phyloP scores from a whole-genome alignment of 495 filamentous ascomycete genomes.

The Stereocaulon alpinum region DNA sequence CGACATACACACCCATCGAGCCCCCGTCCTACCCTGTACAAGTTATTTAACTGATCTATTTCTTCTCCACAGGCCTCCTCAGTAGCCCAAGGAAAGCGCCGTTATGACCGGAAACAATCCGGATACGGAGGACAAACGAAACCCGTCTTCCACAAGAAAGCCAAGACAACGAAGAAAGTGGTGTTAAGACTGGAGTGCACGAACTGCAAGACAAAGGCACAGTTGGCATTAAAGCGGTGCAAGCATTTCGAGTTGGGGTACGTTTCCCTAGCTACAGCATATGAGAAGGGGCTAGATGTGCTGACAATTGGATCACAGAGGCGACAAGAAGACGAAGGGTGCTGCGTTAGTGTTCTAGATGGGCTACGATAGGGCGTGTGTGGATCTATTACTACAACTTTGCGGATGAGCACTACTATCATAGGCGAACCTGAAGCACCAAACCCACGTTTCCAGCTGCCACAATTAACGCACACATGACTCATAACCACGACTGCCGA shows the following conservation, averaged over 20 bases:
- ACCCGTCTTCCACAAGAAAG: conserved; percentile 99
- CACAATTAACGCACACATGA: neutral
- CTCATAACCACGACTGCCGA: neutral
- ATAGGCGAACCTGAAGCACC: neutral
- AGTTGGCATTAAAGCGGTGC: conserved; percentile 77
- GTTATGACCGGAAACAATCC: conserved; percentile 99
- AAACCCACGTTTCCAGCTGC: neutral
- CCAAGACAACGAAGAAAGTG: conserved; percentile 99
- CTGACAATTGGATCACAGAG: conserved; percentile 46
- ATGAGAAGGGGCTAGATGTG: neutral
- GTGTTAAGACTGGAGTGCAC: conserved; percentile 96
- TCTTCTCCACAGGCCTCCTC: conserved; percentile 58
- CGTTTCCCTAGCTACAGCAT: neutral
- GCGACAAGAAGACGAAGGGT: conserved; percentile 99
- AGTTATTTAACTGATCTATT: neutral
- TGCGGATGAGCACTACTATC: too few relatives aligned
- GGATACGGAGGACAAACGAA: conserved; percentile 99
- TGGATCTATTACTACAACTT: neutral
- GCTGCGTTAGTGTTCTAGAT: conserved; percentile 95
- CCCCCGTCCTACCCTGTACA: neutral
- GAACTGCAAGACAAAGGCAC: conserved; percentile 94
- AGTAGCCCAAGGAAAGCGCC: conserved; percentile 97
- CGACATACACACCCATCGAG: too few relatives aligned
- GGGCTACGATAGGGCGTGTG: neutral
- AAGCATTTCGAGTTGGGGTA: conserved; percentile 21